Evolutionary conservation across 208 protist species (phyloP).

Genomic region (Wallacemonas rigidus): DNA sequence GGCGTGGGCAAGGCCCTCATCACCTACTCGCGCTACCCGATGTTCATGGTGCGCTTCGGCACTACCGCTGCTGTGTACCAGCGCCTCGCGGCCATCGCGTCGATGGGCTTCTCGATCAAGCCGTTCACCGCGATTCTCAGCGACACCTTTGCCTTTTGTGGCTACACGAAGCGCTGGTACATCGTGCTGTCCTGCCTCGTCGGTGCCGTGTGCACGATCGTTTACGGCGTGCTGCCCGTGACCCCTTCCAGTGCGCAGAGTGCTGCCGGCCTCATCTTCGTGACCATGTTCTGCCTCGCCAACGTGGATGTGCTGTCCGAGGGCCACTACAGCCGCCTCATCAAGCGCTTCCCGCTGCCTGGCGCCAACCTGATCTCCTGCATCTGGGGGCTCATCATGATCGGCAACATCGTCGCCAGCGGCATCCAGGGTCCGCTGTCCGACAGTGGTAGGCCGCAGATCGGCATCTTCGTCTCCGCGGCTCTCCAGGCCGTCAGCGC

Average conservation of each 20-base stretch:
- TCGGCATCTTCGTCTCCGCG: constrained; percentile 29
- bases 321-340: constrained; percentile 50
- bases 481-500: constrained; percentile 20
- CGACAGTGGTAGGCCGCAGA: constrained; percentile 27
- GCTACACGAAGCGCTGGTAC: constrained; percentile 51
- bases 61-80: constrained; percentile 27
- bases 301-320: constrained; percentile 44
- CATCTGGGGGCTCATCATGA: constrained; percentile 42
- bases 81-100: constrained; percentile 24
- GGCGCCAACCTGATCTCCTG: constrained; percentile 37
- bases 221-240: constrained; percentile 26
- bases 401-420: constrained; percentile 25
- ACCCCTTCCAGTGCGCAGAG: constrained; percentile 21
- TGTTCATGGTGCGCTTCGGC: constrained; percentile 41
- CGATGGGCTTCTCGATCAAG: constrained; percentile 44
- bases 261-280: constrained; percentile 23
- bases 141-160: constrained; percentile 39
- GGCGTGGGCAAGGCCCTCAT: constrained; percentile 30
- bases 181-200: constrained; percentile 26
- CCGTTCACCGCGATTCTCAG: constrained; percentile 28
- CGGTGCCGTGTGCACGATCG: constrained; percentile 25
- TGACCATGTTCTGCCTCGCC: constrained; percentile 32
- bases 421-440: constrained; percentile 34
- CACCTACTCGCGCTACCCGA: constrained; percentile 29
- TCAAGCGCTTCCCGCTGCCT: constrained; percentile 28